Evolutionary conservation across 2,329 filamentous ascomycete species (phyloP).

Genomic region (Sporothrix inflata): DNA sequence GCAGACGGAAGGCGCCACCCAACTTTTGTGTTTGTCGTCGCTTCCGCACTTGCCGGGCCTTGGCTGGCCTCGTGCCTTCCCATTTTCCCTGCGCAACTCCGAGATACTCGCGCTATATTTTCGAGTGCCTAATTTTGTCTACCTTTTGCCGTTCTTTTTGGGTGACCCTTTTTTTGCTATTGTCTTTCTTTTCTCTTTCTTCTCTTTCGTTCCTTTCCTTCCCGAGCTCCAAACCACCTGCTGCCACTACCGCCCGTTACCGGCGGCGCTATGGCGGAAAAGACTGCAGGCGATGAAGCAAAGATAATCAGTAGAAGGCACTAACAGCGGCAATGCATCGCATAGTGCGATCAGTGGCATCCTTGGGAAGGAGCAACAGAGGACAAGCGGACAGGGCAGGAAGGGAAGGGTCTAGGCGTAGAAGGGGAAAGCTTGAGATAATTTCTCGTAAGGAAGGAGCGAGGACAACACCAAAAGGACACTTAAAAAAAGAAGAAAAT

Average conservation of each 20-base stretch:
- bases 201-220: background rate
- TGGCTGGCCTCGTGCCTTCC: conserved; percentile 17
- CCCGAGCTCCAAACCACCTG: background rate
- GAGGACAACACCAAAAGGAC: background rate
- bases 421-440: conserved; percentile 10
- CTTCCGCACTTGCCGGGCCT: conserved; percentile 20
- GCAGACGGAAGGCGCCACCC: conserved; percentile 21
- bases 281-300: background rate
- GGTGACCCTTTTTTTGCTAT: background rate
- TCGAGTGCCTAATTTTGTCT: background rate
- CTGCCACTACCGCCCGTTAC: conserved; percentile 19
- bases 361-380: conserved; percentile 5
- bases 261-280: conserved; percentile 9
- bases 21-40: background rate
- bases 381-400: background rate
- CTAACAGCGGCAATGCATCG: conserved; percentile 1
- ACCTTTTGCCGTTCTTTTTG: background rate
- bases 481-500: background rate
- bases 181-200: background rate
- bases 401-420: conserved; percentile 9
- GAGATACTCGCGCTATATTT: background rate
- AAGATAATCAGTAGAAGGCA: conserved; percentile 17
- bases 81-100: background rate
- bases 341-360: conserved; percentile 22
- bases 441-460: background rate